A percentile compares a stretch with the other conserved stretches of the same genome.
These are phyloP conservation scores for Laguncularia racemosa DNA, from an alignment of 345 rosid species.

Conservation along the genomic window DNA sequence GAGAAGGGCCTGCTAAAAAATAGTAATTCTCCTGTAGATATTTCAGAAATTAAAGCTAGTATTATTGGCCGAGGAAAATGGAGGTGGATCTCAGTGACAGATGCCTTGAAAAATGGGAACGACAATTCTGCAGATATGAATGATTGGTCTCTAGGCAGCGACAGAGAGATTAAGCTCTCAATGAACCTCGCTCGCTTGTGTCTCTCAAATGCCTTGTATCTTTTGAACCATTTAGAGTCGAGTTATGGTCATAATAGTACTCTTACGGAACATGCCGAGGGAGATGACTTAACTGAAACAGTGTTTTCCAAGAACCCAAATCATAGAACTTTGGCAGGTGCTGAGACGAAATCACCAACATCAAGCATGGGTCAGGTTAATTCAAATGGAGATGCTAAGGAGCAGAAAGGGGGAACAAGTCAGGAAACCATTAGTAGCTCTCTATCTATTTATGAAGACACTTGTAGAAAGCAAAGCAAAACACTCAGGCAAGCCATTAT, in stretches of 20 bases:
- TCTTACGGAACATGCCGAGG: slow-evolving; percentile 37
- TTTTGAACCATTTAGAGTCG: slow-evolving; percentile 42
- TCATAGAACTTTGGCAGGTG: slow-evolving; percentile 25
- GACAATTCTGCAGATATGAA: slow-evolving; percentile 28
- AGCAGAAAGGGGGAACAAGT: slow-evolving; percentile 59
- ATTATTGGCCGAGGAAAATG: slow-evolving; percentile 90
- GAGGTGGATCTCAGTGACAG: slow-evolving; percentile 69
- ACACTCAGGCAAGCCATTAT: slow-evolving; percentile 68
- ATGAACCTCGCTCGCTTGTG: slow-evolving; percentile 71
- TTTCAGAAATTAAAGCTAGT: slow-evolving; percentile 46
- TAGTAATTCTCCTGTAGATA: slow-evolving; percentile 27
- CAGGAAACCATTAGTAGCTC: slow-evolving; percentile 62
- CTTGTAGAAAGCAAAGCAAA: slow-evolving; percentile 39
- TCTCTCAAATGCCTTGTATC: slow-evolving; percentile 67
- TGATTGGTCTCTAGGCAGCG: slow-evolving; percentile 24
- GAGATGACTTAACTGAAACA: slow-evolving; percentile 34
- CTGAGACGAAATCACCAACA: slow-evolving; percentile 32
- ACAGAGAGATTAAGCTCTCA: slow-evolving; percentile 63
- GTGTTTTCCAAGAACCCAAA: slow-evolving; percentile 26
- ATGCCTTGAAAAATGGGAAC: slow-evolving; percentile 30
- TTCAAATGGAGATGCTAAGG: slow-evolving; percentile 69
- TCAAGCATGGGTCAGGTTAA: slow-evolving; percentile 42
- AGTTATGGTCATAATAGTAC: slow-evolving; percentile 25
- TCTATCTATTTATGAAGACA: slow-evolving; percentile 46
- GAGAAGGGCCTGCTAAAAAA: slow-evolving; percentile 61